Base-by-base conservation (phyloP, 768 basidiomycete genomes). In the Pleurotus cornucopiae region DNA sequence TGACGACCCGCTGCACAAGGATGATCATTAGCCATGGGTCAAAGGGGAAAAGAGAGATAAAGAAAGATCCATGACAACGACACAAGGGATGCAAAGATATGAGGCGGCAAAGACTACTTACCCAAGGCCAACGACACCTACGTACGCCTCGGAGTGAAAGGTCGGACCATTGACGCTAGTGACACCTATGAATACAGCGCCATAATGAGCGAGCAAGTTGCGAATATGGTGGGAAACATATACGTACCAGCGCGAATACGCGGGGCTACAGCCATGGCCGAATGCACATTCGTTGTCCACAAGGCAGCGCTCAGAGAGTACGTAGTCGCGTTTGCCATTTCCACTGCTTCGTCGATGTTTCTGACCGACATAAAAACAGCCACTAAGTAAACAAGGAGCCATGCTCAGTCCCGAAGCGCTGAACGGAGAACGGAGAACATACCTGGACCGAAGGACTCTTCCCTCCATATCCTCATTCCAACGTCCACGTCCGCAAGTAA, bases 381-480 rank as follows among this genome's bases (percentile, higher is more conserved):
- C 0, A 83, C 78, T 76, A 63, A 7, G 25, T 39, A 38, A 37
- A 43, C 49, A 49, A 30, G 13, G n/a, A 34, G 30, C 30, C 30
- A 34, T 34, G 6, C 6, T 34, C 2, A 34, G 2, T 34, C 6
- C 30, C 11, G 30, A 2, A 20, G 20, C 30, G 30, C 11, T 6
- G 30, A 34, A 7, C 39, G 13, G 7, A 20, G 45, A 63, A 12
- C 12, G 16, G 39, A n/a, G n/a, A n/a, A n/a, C n/a, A n/a, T n/a
- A 80, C 81, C 80, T 49, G 82, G 85, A 0, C 83, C 84, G 65
- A 88, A 88, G 1, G 78, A 76, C 66, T 89, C 87, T 26, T 73
- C 63, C 20, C 82, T 73, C 82, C 82, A 85, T 11, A 81, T 56
- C 25, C 69, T 62, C 73, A 79, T 83, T 6, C 75, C 81, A 0